Percentiles rank a stretch among this genome's conserved stretches.
phyloP scores from a whole-genome alignment of 2,329 filamentous ascomycete species.

The Fusarium decemcellulare region DNA sequence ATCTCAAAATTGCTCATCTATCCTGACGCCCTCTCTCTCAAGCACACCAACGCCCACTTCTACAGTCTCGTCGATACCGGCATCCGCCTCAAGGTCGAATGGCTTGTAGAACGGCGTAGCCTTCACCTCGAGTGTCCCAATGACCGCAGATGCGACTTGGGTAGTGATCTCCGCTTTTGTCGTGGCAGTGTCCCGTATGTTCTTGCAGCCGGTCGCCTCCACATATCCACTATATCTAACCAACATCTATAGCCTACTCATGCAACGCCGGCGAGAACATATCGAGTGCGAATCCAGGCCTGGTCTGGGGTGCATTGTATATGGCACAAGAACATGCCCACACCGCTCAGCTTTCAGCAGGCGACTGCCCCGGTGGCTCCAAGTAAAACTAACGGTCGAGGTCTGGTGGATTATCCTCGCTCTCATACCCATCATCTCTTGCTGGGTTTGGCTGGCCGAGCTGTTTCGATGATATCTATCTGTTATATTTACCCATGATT shows the following conservation, averaged over 20 bases:
- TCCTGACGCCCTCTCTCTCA: slow-evolving; percentile 79
- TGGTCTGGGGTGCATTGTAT: slow-evolving; percentile 69
- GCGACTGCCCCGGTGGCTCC: slow-evolving; percentile 60
- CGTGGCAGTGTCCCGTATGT: slow-evolving; percentile 70
- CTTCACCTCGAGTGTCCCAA: slow-evolving; percentile 77
- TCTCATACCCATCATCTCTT: slow-evolving; percentile 56
- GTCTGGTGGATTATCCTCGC: slow-evolving; percentile 65
- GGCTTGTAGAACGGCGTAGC: slow-evolving; percentile 75
- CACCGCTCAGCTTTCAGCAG: slow-evolving; percentile 63
- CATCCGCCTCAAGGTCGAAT: slow-evolving; percentile 75
- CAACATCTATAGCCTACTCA: slow-evolving; percentile 61
- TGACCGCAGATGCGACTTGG: slow-evolving; percentile 68
- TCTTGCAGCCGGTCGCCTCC: too few species aligned
- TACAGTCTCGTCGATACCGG: slow-evolving; percentile 76
- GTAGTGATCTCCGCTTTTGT: slow-evolving; percentile 73
- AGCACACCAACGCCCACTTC: slow-evolving; percentile 76
- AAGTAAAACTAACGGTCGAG: slow-evolving; percentile 60
- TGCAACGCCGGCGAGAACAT: slow-evolving; percentile 72
- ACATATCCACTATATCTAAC: background rate
- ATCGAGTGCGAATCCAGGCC: slow-evolving; percentile 72
- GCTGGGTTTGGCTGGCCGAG: slow-evolving; percentile 54
- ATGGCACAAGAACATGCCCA: slow-evolving; percentile 63
- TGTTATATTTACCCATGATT: background rate
- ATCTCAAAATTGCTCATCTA: slow-evolving; percentile 74
- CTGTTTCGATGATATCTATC: slow-evolving; percentile 22